Base-by-base conservation (phyloP, 495 filamentous ascomycete species). In the Penicillium mononematosum region DNA sequence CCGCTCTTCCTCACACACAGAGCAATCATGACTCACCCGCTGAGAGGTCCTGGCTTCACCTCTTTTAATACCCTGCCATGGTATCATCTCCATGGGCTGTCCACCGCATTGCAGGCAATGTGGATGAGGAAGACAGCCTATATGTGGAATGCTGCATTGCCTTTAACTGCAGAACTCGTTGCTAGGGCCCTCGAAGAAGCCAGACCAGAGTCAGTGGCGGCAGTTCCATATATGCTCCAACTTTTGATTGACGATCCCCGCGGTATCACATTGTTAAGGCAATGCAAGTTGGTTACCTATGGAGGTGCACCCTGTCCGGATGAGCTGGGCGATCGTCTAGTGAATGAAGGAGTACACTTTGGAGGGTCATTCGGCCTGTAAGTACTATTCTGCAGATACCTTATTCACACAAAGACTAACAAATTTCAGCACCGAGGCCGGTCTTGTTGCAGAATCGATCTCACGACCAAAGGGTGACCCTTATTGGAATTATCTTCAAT, bases 151-250 rank as follows among this genome's bases (percentile, higher is more conserved):
- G 70, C 77, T 5, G 63, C 76, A n/a, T 51, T 84, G 11, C 83
- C 83, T 1, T 34, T 84, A n/a, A 86, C 83, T 5, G 75, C 73
- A 11, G 63, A 72, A 3, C 73, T 70, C 9, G 63, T 83, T n/a
- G 60, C 78, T 2, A 61, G 73, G 14, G 80, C 76, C 17, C 60
- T 85, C 32, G 70, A 79, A 53, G 73, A 70, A 19, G 66, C 78
- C 10, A 68, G 65, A 31, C 75, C 79, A 0, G 77, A 85, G 41
- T 75, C 78, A 1, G 70, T 84, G 6, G 79, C 83, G 43, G 73
- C 75, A 2, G 83, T 86, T 3, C 82, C 82, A 2, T 86, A 85
- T 53, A 67, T 75, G n/a, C 64, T 85, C 16, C 81, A 84, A 53
- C 49, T 85, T 1, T 65, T 85, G 29, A 73, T 75, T 5, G 80